These are phyloP conservation scores for Suillus fuscotomentosus DNA, from an alignment of 768 basidiomycete species.

Conservation along the genomic window DNA sequence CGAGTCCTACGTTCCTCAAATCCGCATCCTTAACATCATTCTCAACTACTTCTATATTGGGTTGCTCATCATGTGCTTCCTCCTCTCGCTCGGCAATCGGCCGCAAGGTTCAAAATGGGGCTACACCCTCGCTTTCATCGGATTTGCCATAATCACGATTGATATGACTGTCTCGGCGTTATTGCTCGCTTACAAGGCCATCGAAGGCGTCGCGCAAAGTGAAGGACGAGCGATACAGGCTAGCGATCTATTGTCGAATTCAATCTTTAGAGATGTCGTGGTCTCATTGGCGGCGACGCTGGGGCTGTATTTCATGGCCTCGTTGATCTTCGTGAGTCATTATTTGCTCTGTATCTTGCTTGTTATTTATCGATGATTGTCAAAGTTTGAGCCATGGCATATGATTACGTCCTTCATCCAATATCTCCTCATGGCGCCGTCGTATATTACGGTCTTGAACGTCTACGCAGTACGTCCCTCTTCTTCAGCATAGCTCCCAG, in stretches of 20 bases:
- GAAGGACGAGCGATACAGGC: constrained; percentile 47
- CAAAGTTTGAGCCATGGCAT: constrained; percentile 94
- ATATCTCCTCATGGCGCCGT: constrained; percentile 88
- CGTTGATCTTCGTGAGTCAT: constrained; percentile 76
- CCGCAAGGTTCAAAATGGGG: constrained; percentile 89
- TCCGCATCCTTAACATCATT: constrained; percentile 71
- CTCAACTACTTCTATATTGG: constrained; percentile 89
- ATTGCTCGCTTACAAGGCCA: constrained; percentile 80
- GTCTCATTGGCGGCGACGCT: constrained; percentile 84
- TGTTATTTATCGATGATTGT: constrained; percentile 1
- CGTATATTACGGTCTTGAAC: constrained; percentile 91
- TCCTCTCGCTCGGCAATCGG: constrained; percentile 85
- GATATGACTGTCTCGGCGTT: constrained; percentile 93
- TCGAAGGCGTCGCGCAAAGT: constrained; percentile 53
- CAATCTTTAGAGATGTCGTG: constrained; percentile 84
- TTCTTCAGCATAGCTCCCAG: background rate
- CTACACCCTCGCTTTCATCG: constrained; percentile 82
- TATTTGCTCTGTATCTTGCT: background rate
- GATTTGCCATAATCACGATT: constrained; percentile 88
- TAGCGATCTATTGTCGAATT: constrained; percentile 69
- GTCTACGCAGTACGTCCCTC: constrained; percentile 65
- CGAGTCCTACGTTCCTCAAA: constrained; percentile 58
- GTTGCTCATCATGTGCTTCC: constrained; percentile 81
- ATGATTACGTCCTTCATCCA: constrained; percentile 97
- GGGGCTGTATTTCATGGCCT: constrained; percentile 83